Percentiles rank a stretch among this genome's conserved stretches.
Evolutionary conservation across 2,329 filamentous ascomycete species (phyloP).

Genomic region (Tricladium varicosporioides): DNA sequence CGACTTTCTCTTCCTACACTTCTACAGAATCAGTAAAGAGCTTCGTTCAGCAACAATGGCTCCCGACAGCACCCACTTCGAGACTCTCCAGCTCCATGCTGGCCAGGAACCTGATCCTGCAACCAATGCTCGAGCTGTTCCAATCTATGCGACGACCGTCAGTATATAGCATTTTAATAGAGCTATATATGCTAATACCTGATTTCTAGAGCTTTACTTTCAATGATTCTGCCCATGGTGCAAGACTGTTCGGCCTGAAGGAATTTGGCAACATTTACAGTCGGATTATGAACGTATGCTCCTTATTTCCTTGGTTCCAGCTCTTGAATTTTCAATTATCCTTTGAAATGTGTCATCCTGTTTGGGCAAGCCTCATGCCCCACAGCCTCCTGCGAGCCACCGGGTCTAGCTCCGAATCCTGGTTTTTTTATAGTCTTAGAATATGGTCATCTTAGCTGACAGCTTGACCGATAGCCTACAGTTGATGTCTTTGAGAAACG

Average conservation of each 20-base stretch:
- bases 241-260: slow-evolving; percentile 92
- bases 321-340: too few relatives aligned
- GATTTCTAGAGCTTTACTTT: slow-evolving; percentile 45
- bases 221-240: slow-evolving; percentile 94
- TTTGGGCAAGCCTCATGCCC: too few relatives aligned
- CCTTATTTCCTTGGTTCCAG: neutral
- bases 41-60: slow-evolving; percentile 23
- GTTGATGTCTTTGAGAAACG: slow-evolving; percentile 96
- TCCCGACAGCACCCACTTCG: slow-evolving; percentile 59
- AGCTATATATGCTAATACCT: too few relatives aligned
- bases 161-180: neutral
- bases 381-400: too few relatives aligned
- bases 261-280: slow-evolving; percentile 96
- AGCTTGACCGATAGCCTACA: slow-evolving; percentile 61
- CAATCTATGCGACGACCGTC: slow-evolving; percentile 91
- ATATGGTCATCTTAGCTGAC: neutral
- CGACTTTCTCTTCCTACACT: too few relatives aligned
- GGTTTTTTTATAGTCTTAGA: neutral
- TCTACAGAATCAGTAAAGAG: too few relatives aligned
- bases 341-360: too few relatives aligned
- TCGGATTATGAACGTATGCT: slow-evolving; percentile 81
- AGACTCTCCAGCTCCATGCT: slow-evolving; percentile 83
- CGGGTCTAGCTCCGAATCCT: too few relatives aligned
- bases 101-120: slow-evolving; percentile 78
- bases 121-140: slow-evolving; percentile 86